Evolutionary conservation across 2,329 filamentous ascomycete species (phyloP), one percentile per base, ranked within the genome.

Genomic region (Fusarium tjaetaba): DNA sequence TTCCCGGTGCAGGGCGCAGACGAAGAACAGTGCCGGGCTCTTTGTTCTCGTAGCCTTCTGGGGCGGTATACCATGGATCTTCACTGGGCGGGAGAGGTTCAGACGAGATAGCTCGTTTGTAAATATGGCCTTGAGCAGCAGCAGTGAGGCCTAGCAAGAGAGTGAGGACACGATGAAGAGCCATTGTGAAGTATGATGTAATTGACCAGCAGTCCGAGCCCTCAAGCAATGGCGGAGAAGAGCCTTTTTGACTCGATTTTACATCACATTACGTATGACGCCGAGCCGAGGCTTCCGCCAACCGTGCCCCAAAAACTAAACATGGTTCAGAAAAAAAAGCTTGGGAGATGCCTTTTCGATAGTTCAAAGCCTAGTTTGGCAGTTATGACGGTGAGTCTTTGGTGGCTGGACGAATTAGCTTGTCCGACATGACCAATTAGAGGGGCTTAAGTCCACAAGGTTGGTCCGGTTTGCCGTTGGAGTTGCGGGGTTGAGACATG

Each of bases 51-150:
- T 52, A 79, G 4, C 65, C 70, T 0, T 53, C 51, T 22, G 77
- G 77, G 4, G 76, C 76, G 1, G 70, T 43, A 30, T 79, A 79
- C 76, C 76, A 79, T 1, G 77, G 76, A 39, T 79, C 77, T 13
- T 75, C 7, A 13, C 71, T 78, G 0, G 77, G 77, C 1, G 76
- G 65, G 1, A 77, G 36, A 3, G 68, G 72, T 8, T 49, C 43
- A 5, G 57, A 51, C 4, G 73, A 65, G 13, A 58, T 16, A 38
- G 60, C 43, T 18, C 61, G 49, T 11, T 57, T 58, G 30, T 72
- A 41, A 18, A 73, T 22, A 2, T 71, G 69, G 13, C 48, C 24
- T 16, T 61, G 51, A 4, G 32, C 22, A 11, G 61, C 49, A 18
- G 62, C 34, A 2, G 30, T 32, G 3, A 77, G 20, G n/a, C 75